Percentiles rank a stretch among this genome's conserved stretches.
phyloP scores from a whole-genome alignment of 2,329 filamentous ascomycete genomes.

The Lachnellula willkommii region DNA sequence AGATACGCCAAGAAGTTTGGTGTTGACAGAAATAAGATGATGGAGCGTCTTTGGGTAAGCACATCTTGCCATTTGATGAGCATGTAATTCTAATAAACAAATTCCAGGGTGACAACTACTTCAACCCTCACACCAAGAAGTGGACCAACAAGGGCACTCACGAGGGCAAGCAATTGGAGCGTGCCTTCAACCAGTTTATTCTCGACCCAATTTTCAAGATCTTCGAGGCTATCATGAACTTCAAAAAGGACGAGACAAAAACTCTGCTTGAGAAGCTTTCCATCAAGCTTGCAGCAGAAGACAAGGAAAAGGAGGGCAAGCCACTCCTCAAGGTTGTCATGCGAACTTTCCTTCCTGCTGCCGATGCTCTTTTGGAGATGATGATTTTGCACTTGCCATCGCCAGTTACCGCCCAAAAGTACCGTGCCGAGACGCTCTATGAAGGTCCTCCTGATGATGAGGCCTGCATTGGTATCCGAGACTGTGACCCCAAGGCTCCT shows the following conservation, averaged over 20 bases:
- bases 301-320: slow-evolving; percentile 96
- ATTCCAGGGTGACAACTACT: slow-evolving; percentile 85
- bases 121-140: slow-evolving; percentile 99
- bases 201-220: slow-evolving; percentile 99
- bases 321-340: slow-evolving; percentile 95
- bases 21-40: slow-evolving; percentile 99
- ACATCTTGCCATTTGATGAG: background rate
- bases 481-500: slow-evolving; percentile 95
- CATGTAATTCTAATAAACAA: slow-evolving; percentile 21
- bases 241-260: slow-evolving; percentile 89
- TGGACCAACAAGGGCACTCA: slow-evolving; percentile 84
- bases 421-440: slow-evolving; percentile 98
- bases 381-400: slow-evolving; percentile 99
- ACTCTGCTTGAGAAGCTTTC: slow-evolving; percentile 86
- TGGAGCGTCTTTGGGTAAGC: slow-evolving; percentile 96
- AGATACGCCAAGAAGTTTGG: slow-evolving; percentile 99
- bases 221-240: slow-evolving; percentile 94
- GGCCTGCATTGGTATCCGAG: slow-evolving; percentile 91
- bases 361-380: slow-evolving; percentile 98
- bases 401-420: slow-evolving; percentile 89
- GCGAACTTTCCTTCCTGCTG: slow-evolving; percentile 97
- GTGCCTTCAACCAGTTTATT: slow-evolving; percentile 99
- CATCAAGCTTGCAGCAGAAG: slow-evolving; percentile 82
- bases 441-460: slow-evolving; percentile 94
- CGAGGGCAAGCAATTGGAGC: slow-evolving; percentile 87